A percentile compares a stretch with the other conserved stretches of the same genome.
Evolutionary conservation across 2,329 filamentous ascomycete species (phyloP).

Genomic region (Phaeosphaeriaceae sp.): DNA sequence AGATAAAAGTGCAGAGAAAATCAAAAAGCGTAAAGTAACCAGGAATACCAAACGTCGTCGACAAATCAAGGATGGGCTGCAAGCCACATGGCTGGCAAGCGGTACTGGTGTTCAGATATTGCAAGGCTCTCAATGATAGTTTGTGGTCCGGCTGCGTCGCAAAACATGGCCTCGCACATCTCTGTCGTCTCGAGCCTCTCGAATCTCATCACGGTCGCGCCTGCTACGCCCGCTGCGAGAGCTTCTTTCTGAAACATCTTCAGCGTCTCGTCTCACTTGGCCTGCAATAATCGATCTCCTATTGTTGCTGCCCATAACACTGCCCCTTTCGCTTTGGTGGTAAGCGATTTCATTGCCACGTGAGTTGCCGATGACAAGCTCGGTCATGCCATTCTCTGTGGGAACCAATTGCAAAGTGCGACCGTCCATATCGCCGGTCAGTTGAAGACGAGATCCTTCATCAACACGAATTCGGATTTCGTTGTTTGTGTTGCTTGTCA

Average conservation of each 20-base stretch:
- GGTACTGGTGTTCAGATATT: background rate
- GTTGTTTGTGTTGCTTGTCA: conserved; percentile 37
- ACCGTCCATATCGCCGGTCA: conserved; percentile 48
- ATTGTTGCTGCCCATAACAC: conserved; percentile 22
- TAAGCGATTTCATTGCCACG: conserved; percentile 34
- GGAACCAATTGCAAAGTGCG: conserved; percentile 44
- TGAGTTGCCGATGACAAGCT: conserved; percentile 41
- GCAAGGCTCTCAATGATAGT: conserved; percentile 23
- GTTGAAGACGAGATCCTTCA: conserved; percentile 40
- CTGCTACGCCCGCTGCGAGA: conserved; percentile 33
- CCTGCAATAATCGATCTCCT: conserved; percentile 23
- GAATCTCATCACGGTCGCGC: conserved; percentile 25
- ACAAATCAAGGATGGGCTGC: background rate
- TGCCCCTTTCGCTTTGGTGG: conserved; percentile 37
- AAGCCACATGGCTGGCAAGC: background rate
- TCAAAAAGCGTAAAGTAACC: conserved; percentile 1
- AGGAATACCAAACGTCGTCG: conserved; percentile 16
- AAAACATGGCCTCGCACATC: conserved; percentile 27
- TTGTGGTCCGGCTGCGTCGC: conserved; percentile 26
- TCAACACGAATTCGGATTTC: conserved; percentile 47
- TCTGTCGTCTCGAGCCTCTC: conserved; percentile 20
- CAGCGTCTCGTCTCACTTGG: conserved; percentile 34
- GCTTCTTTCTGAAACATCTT: conserved; percentile 39
- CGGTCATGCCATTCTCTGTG: conserved; percentile 44
- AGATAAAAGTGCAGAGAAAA: conserved; percentile 5